Evolutionary conservation across 768 basidiomycete species (phyloP), one percentile per base, ranked within the genome.

Genomic region (Trametes punicea): DNA sequence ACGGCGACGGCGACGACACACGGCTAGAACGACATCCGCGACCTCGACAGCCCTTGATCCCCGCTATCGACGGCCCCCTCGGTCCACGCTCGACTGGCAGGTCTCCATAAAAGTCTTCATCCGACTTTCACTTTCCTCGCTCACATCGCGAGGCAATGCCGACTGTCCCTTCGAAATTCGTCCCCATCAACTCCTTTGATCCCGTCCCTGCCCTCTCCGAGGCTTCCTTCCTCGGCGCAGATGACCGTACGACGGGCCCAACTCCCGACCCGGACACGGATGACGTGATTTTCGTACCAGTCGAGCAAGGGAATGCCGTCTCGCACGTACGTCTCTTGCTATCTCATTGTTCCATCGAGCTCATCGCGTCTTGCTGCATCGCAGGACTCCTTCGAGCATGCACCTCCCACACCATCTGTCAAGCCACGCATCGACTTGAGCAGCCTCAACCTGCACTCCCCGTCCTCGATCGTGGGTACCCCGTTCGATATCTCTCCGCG

Each of bases 401-500:
- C 29, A 23, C 40, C 42, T n/a, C 52, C 57, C 0, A 46, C 49
- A 18, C 18, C 42, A 27, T 26, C 36, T 13, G 23, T 42, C 49
- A 65, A 62, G 62, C 62, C 66, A 1, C 62, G 52, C 26, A 36
- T 68, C 41, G 58, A 59, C 34, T 60, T 69, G 33, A 36, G 50
- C 21, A 47, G 46, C 50, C 57, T 70, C 47, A 52, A 47, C 41
- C 62, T 70, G 26, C 69, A 70, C 59, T 70, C 69, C 5, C 69
- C 69, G 27, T 66, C 65, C n/a, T 64, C 65, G 30, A 66, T 70
- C 55, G 53, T 70, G 36, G 69, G 69, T 46, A 70, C 69, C 1
- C 69, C 69, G n/a, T 66, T 70, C 56, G 69, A 70, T 44, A 59
- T 60, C 50, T 65, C 66, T 27, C 65, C 69, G 15, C 69, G 69